phyloP scores from a whole-genome alignment of 768 basidiomycete genomes.

The Mycena pura region DNA sequence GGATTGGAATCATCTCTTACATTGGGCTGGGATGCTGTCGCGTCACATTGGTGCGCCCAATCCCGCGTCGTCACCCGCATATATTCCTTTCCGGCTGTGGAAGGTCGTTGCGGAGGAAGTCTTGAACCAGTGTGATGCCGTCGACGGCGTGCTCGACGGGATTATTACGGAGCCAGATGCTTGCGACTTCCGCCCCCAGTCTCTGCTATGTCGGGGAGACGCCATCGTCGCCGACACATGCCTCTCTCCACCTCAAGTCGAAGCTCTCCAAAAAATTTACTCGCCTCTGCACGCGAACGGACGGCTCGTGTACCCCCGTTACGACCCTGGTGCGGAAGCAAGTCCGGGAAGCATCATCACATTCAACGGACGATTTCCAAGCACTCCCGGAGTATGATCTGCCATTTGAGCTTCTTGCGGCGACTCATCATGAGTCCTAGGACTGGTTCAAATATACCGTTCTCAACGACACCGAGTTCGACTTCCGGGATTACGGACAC shows the following conservation, averaged over 20 bases:
- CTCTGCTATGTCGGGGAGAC: constrained; percentile 16
- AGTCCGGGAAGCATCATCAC: neutral
- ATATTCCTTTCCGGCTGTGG: constrained; percentile 26
- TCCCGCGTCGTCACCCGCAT: neutral
- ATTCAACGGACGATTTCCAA: constrained; percentile 8
- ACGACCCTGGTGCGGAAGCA: constrained; percentile 20
- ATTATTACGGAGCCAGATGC: constrained; percentile 30
- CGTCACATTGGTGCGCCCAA: constrained; percentile 15
- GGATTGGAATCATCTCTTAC: too few relatives aligned
- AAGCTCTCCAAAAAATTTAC: constrained; percentile 29
- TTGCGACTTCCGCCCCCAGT: constrained; percentile 29
- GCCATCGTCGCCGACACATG: constrained; percentile 3
- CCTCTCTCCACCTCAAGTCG: constrained; percentile 28
- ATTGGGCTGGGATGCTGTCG: too few relatives aligned
- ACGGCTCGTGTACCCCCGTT: constrained; percentile 24
- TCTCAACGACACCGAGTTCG: constrained; percentile 14
- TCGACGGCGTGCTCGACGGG: constrained; percentile 31
- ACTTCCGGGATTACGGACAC: constrained; percentile 5
- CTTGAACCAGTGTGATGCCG: neutral
- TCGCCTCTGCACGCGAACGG: constrained; percentile 28
- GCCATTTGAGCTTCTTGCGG: too few relatives aligned
- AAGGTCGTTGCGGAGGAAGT: constrained; percentile 26
- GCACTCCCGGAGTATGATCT: neutral
- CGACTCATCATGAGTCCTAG: too few relatives aligned
- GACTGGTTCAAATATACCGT: constrained; percentile 18